A percentile compares a stretch with the other conserved stretches of the same genome.
Evolutionary conservation across 1,284 basidiomycete genomes (phyloP).

Genomic region (Marasmius tenuissimus): DNA sequence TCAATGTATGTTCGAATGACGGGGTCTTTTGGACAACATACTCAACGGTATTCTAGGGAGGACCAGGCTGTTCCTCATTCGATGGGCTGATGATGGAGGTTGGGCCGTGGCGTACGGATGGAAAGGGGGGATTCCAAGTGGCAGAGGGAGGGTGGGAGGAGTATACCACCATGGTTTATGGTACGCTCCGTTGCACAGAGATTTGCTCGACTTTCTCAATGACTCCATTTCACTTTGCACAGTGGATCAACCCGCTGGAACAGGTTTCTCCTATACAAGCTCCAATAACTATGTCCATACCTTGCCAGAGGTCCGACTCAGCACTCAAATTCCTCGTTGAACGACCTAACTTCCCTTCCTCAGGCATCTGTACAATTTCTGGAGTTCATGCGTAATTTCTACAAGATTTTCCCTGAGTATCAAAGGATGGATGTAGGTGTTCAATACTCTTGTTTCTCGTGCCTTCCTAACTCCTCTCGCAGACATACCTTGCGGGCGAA

Average conservation of each 20-base stretch:
- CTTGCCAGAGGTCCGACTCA: constrained; percentile 59
- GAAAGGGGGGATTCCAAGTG: constrained; percentile 75
- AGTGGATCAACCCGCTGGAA: constrained; percentile 98
- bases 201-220: not conserved
- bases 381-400: constrained; percentile 86
- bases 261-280: constrained; percentile 88
- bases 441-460: constrained; percentile 11
- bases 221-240: not conserved
- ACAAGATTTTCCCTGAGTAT: constrained; percentile 90
- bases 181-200: constrained; percentile 44
- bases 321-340: not conserved
- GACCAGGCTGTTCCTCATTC: constrained; percentile 95
- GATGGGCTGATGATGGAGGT: constrained; percentile 99
- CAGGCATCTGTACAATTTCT: constrained; percentile 82
- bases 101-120: constrained; percentile 87
- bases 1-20: constrained; percentile 67
- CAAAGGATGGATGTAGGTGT: constrained; percentile 75
- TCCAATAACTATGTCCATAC: constrained; percentile 87
- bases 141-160: constrained; percentile 97
- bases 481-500: constrained; percentile 94
- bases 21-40: not conserved
- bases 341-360: constrained; percentile 1
- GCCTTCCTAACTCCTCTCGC: constrained; percentile 10
- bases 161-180: constrained; percentile 93
- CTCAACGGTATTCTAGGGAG: constrained; percentile 56